Percentiles rank a stretch among this genome's conserved stretches.
Conservation (phyloP, 139 green algal genomes). For the Chlorella sp. region DNA sequence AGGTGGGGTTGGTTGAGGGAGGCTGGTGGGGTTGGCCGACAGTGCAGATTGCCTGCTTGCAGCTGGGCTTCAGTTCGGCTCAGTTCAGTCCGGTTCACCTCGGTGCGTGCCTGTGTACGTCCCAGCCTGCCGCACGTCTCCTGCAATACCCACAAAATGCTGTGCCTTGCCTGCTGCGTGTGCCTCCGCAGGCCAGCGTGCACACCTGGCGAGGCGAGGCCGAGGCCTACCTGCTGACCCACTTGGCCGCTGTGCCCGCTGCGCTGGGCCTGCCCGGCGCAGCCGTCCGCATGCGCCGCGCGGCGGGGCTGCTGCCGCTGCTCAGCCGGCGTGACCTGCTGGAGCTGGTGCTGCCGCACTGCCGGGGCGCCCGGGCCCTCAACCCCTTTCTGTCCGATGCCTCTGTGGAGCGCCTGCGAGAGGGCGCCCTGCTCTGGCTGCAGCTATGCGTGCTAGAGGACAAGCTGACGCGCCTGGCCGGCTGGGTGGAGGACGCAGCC, state of each 20-base stretch:
- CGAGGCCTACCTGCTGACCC: constrained; percentile 31
- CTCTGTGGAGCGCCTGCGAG: background rate
- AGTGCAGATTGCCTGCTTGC: background rate
- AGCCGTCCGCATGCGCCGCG: constrained; percentile 32
- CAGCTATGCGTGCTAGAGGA: constrained; percentile 71
- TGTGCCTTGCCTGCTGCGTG: background rate
- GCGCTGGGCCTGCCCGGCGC: constrained; percentile 15
- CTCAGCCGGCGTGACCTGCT: constrained; percentile 28
- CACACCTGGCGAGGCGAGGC: background rate
- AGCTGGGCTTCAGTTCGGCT: background rate
- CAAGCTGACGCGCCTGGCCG: constrained; percentile 32
- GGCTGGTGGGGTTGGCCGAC: background rate
- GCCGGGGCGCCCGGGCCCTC: constrained; percentile 1
- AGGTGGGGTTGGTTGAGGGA: background rate
- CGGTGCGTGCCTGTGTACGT: background rate
- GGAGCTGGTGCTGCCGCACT: background rate
- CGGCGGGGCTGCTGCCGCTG: background rate
- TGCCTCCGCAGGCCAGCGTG: background rate
- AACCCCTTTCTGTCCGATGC: constrained; percentile 49
- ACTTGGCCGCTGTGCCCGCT: constrained; percentile 20
- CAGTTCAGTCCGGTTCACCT: too few relatives aligned
- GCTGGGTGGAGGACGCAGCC: background rate
- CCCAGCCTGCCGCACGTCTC: background rate
- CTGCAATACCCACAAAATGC: background rate
- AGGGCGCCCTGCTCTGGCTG: constrained; percentile 46